Conservation (phyloP, 1,284 basidiomycete genomes). For the Puccinia hordei region DNA sequence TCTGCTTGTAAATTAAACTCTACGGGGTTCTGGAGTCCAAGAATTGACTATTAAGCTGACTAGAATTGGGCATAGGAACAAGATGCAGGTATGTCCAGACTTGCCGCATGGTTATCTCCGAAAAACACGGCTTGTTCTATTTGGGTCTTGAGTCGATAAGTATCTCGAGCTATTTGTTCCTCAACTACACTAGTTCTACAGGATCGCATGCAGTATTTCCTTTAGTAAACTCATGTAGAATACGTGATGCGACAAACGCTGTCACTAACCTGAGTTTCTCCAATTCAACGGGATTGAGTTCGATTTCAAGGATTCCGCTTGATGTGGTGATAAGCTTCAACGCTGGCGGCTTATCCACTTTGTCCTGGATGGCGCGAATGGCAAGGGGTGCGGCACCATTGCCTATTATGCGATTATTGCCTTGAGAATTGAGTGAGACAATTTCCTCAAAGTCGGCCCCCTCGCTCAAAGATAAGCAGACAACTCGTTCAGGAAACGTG, state of each 20-base stretch:
- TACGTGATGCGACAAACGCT: not conserved
- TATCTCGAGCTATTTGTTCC: conserved; percentile 52
- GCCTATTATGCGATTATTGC: conserved; percentile 39
- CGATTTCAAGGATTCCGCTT: conserved; percentile 46
- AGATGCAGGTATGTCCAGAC: conserved; percentile 47
- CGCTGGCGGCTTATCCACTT: conserved; percentile 36
- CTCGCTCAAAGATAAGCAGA: conserved; percentile 37
- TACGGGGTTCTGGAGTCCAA: conserved; percentile 70
- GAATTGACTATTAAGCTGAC: not conserved
- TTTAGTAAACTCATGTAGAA: not conserved
- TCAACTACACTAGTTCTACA: conserved; percentile 25
- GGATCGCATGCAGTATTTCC: not conserved
- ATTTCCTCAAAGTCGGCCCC: conserved; percentile 37
- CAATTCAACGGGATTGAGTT: conserved; percentile 38
- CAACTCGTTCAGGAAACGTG: conserved; percentile 52
- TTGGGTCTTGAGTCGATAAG: conserved; percentile 71
- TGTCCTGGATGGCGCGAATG: conserved; percentile 31
- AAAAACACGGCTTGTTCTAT: conserved; percentile 86
- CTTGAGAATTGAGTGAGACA: conserved; percentile 29
- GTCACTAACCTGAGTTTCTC: conserved; percentile 17
- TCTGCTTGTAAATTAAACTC: conserved; percentile 78
- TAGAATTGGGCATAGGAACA: not conserved
- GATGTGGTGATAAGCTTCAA: conserved; percentile 53
- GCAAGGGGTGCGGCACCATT: conserved; percentile 25
- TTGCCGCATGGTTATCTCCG: conserved; percentile 68